Conservation (phyloP, 306 rosid species). For the Gastrolobium villosum region DNA sequence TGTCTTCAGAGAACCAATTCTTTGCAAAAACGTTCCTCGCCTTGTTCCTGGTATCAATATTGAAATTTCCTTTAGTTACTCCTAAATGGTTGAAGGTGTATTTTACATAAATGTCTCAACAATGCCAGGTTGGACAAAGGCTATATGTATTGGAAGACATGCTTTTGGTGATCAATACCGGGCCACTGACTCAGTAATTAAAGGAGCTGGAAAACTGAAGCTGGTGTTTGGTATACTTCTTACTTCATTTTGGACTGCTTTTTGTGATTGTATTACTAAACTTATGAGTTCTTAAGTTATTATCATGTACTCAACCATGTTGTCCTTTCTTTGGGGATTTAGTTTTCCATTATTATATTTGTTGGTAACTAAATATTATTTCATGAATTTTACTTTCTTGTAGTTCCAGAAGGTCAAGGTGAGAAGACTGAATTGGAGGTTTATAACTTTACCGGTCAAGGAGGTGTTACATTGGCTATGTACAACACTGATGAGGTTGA, state of each 20-base stretch:
- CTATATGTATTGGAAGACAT: slow-evolving; percentile 98
- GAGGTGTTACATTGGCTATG: slow-evolving; percentile 95
- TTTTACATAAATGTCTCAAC: slow-evolving; percentile 26
- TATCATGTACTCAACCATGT: slow-evolving; percentile 1
- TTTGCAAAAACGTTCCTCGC: slow-evolving; percentile 95
- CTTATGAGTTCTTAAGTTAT: not conserved
- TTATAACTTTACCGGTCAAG: slow-evolving; percentile 86
- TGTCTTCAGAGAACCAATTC: slow-evolving; percentile 97
- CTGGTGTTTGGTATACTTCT: slow-evolving; percentile 82
- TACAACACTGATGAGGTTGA: slow-evolving; percentile 97
- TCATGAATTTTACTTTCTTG: slow-evolving; percentile 44
- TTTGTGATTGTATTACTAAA: not conserved
- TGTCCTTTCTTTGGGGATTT: not conserved
- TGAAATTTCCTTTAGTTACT: not conserved
- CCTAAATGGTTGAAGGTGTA: slow-evolving; percentile 33
- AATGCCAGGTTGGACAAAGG: slow-evolving; percentile 89
- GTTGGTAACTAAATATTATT: slow-evolving; percentile 22
- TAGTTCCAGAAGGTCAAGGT: slow-evolving; percentile 84
- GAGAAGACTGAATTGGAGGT: slow-evolving; percentile 86
- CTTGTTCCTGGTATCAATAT: slow-evolving; percentile 89
- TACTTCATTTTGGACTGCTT: slow-evolving; percentile 34
- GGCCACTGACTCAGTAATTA: slow-evolving; percentile 91
- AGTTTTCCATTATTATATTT: slow-evolving; percentile 13
- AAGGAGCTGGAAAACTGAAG: slow-evolving; percentile 92
- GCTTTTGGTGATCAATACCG: slow-evolving; percentile 98